phyloP scores from a whole-genome alignment of 2,329 filamentous ascomycete genomes.

The Fusarium pseudograminearum region DNA sequence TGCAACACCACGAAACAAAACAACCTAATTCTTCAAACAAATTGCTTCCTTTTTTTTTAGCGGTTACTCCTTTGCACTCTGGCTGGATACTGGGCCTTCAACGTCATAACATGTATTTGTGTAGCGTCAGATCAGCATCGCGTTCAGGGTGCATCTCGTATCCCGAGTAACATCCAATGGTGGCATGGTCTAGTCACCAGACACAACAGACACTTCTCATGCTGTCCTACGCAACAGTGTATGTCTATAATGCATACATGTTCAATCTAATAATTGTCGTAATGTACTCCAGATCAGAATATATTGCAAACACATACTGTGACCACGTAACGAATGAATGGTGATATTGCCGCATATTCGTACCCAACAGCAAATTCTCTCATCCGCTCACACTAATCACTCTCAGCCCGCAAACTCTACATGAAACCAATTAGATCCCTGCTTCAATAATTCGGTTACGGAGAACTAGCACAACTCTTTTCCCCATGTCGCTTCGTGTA shows the following conservation, averaged over 20 bases:
- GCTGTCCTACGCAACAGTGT: not conserved
- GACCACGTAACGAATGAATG: not conserved
- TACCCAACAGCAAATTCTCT: not conserved
- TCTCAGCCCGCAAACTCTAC: not conserved
- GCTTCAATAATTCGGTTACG: not conserved
- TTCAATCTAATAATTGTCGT: not conserved
- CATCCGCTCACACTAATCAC: not conserved
- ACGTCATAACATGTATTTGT: not conserved
- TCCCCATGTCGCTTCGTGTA: not conserved
- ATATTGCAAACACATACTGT: not conserved
- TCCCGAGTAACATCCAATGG: conserved; percentile 18
- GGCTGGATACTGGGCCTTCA: not conserved
- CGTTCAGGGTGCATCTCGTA: conserved; percentile 18
- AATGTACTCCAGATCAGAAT: not conserved
- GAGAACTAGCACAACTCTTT: not conserved
- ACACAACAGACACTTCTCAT: not conserved
- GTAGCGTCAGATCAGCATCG: conserved; percentile 16
- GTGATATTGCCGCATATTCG: not conserved
- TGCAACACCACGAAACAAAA: conserved; percentile 22
- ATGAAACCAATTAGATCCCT: not conserved
- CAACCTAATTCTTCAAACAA: conserved; percentile 10
- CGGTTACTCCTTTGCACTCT: conserved; percentile 2
- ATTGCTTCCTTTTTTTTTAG: not conserved
- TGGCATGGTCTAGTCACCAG: not conserved
- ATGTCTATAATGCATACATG: not conserved